These are phyloP conservation scores for Aspergillus costaricaensis DNA, from an alignment of 2,329 filamentous ascomycete genomes.

Conservation along the genomic window DNA sequence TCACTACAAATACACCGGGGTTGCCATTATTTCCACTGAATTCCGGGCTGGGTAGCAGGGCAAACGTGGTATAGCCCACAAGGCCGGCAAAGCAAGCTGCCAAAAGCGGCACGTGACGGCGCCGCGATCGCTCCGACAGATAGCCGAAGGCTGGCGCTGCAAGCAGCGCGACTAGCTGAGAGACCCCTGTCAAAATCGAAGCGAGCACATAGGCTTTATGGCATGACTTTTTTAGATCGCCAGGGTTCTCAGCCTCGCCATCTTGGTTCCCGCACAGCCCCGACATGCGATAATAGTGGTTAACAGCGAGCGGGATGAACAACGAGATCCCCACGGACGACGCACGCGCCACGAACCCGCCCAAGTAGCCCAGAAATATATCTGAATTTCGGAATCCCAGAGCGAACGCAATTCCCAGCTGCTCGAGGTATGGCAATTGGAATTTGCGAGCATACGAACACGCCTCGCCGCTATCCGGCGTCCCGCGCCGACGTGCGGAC, in stretches of 20 bases:
- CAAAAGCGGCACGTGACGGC: conserved; percentile 73
- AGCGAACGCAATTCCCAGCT: conserved; percentile 64
- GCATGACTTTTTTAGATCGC: conserved; percentile 81
- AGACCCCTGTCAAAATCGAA: conserved; percentile 82
- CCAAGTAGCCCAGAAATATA: conserved; percentile 85
- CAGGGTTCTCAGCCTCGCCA: conserved; percentile 31
- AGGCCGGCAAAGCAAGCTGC: conserved; percentile 72
- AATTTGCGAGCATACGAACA: conserved; percentile 7
- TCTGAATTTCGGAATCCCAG: conserved; percentile 74
- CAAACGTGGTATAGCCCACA: conserved; percentile 75
- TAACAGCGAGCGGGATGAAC: conserved; percentile 91
- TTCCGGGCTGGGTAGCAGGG: conserved; percentile 75
- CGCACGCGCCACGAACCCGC: conserved; percentile 90
- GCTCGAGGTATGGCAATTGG: conserved; percentile 46
- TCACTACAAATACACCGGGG: conserved; percentile 71
- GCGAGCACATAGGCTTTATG: conserved; percentile 84
- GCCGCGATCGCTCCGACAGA: conserved; percentile 67
- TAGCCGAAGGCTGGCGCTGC: conserved; percentile 87
- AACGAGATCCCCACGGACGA: conserved; percentile 94
- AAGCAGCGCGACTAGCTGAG: conserved; percentile 81
- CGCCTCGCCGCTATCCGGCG: conserved; percentile 4
- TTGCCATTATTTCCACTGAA: conserved; percentile 69
- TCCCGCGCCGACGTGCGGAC: conserved; percentile 7
- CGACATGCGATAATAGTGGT: conserved; percentile 80
- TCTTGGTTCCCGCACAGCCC: conserved; percentile 68